phyloP scores from a whole-genome alignment of 2,329 filamentous ascomycete species.

The Claviceps pazoutovae region DNA sequence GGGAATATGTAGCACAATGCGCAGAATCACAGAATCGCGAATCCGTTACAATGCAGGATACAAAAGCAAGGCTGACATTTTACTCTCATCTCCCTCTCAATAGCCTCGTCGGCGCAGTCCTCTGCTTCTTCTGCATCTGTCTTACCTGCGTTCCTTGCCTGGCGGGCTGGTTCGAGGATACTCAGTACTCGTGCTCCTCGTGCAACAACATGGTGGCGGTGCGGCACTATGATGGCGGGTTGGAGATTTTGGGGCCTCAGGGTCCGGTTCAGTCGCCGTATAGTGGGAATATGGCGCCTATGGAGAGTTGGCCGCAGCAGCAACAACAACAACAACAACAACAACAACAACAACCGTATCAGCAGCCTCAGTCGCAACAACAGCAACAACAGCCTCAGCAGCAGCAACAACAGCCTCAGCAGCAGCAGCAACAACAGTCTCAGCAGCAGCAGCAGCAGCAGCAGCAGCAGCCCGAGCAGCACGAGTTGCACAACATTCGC shows the following conservation, averaged over 20 bases:
- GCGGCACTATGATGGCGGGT: constrained; percentile 8
- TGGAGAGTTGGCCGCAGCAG: neutral
- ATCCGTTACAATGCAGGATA: neutral
- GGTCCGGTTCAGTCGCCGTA: constrained; percentile 8
- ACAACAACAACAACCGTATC: neutral
- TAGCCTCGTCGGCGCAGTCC: constrained; percentile 15
- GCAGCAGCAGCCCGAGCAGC: constrained; percentile 1
- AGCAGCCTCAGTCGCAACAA: neutral
- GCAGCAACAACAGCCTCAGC: neutral
- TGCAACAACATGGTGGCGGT: constrained; percentile 18
- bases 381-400: neutral
- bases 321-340: neutral
- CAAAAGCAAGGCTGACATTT: neutral
- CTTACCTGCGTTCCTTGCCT: constrained; percentile 19
- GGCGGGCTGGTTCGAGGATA: constrained; percentile 19
- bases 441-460: neutral
- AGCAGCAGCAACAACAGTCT: neutral
- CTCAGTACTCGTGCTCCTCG: constrained; percentile 15
- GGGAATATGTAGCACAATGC: no score
- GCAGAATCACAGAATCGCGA: no score
- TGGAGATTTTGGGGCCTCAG: constrained; percentile 12
- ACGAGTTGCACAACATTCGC: constrained; percentile 1
- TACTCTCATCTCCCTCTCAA: no score
- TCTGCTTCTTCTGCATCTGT: constrained; percentile 19
- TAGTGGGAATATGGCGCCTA: constrained; percentile 4